Conservation (phyloP, 441 rosid species). For the Jatropha multifida region DNA sequence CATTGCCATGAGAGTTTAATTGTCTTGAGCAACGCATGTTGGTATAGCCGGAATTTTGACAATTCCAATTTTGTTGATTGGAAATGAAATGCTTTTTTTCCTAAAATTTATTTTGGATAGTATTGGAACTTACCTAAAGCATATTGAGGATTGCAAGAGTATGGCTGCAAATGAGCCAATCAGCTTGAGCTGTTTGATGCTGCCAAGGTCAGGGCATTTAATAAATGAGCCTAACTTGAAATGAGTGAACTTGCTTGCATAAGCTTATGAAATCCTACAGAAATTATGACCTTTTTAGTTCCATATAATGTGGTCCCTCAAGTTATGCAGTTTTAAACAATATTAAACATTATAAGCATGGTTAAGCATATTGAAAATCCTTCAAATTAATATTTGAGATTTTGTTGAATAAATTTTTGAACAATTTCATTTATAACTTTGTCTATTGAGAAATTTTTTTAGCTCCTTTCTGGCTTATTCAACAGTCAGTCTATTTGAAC, state of each 20-base stretch:
- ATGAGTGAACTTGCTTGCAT: not conserved
- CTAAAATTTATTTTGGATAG: not conserved
- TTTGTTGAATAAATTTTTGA: not conserved
- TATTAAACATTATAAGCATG: not conserved
- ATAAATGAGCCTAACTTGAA: not conserved
- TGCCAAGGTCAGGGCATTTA: not conserved
- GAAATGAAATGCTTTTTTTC: not conserved
- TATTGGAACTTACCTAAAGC: not conserved
- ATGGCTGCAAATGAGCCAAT: not conserved
- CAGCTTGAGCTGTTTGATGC: not conserved
- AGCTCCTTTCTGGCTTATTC: not conserved
- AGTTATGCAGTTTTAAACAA: not conserved
- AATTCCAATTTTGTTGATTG: not conserved
- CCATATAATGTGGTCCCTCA: not conserved
- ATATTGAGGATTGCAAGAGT: not conserved
- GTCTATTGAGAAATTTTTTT: not conserved
- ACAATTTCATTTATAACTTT: not conserved
- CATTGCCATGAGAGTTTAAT: not conserved
- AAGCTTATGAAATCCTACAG: not conserved
- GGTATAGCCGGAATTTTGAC: not conserved
- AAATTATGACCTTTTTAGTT: not conserved
- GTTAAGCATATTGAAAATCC: not conserved
- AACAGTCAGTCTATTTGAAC: not conserved
- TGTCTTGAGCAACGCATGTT: not conserved
- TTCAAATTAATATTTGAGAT: too few relatives aligned